These are phyloP conservation scores for Earliella scabrosa DNA, from an alignment of 1,284 basidiomycete species.

Conservation along the genomic window DNA sequence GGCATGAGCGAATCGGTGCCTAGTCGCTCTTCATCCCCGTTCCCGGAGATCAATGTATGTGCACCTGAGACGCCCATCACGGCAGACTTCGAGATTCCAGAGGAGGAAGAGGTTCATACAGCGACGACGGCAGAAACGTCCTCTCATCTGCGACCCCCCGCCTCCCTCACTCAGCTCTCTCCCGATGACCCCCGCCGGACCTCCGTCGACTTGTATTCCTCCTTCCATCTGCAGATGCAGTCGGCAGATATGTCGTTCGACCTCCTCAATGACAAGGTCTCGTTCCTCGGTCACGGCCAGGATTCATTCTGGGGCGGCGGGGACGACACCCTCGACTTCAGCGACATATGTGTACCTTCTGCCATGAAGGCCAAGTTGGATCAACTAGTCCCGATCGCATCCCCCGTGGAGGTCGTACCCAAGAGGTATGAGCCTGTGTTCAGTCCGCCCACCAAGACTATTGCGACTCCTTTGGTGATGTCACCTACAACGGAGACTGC, in stretches of 20 bases:
- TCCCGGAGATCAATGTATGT: constrained; percentile 29
- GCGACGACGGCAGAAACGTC: too few relatives aligned
- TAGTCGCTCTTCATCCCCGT: constrained; percentile 16
- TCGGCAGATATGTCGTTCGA: constrained; percentile 64
- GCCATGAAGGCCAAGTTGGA: constrained; percentile 20
- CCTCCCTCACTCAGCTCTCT: constrained; percentile 20
- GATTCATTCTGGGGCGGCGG: constrained; percentile 37
- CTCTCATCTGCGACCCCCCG: constrained; percentile 19
- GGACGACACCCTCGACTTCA: constrained; percentile 27
- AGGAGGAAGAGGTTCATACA: background rate
- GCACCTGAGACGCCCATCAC: constrained; percentile 22
- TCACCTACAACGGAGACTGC: constrained; percentile 15
- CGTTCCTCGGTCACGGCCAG: constrained; percentile 47
- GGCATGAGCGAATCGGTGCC: background rate
- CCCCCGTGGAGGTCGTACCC: background rate
- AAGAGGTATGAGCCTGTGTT: constrained; percentile 1
- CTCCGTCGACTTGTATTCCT: constrained; percentile 62
- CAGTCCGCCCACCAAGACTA: constrained; percentile 4
- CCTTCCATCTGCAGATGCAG: constrained; percentile 59
- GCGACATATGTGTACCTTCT: constrained; percentile 14
- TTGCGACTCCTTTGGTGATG: background rate
- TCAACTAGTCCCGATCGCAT: constrained; percentile 4
- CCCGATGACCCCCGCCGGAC: constrained; percentile 42
- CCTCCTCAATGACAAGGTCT: constrained; percentile 65
- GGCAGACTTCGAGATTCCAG: constrained; percentile 12